Evolutionary conservation across 345 rosid genomes (phyloP), one percentile per base, ranked within the genome.

Genomic region (Populus davidiana): DNA sequence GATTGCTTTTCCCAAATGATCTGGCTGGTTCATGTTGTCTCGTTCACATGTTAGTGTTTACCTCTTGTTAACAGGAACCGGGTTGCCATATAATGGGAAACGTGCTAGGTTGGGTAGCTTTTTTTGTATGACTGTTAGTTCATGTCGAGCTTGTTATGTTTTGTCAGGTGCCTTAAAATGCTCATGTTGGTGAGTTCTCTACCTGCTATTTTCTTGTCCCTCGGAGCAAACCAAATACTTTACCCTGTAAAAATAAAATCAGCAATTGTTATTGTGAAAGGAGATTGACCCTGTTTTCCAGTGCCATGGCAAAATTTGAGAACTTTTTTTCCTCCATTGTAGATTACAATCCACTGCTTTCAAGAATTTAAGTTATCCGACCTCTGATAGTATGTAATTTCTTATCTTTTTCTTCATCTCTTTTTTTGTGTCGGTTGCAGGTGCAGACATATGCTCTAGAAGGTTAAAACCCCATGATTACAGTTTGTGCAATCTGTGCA

Each of bases 401-500:
- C 21, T 9, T 33, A 2, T 10, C 35, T 33, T 41, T 41, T 41
- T 39, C 10, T 25, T 16, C n/a, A 18, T 47, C 27, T 27, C 27
- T 10, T 2, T 49, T 65, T 66, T 36, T 25, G 0, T 44, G 20
- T 61, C 25, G 70, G 47, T 79, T 69, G 59, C 41, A 79, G 82
- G 82, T 74, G 18, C 81, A 72, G 72, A 72, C 77, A 38, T 78
- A 72, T 72, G 77, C 76, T 4, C 31, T 38, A 20, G 78, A 79
- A 69, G 78, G 78, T 62, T 79, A 69, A 36, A 69, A 14, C 11
- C 64, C 38, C 25, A 17, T 35, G 16, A 38, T 20, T 33, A 9
- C 38, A 44, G 63, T 74, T 39, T 23, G n/a, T 31, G 31, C 11
- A 21, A 21, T 12, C 6, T 41, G 6, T 39, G 62, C 62, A 54